phyloP scores from a whole-genome alignment of 2,329 filamentous ascomycete genomes.

The Diaporthe australafricana region DNA sequence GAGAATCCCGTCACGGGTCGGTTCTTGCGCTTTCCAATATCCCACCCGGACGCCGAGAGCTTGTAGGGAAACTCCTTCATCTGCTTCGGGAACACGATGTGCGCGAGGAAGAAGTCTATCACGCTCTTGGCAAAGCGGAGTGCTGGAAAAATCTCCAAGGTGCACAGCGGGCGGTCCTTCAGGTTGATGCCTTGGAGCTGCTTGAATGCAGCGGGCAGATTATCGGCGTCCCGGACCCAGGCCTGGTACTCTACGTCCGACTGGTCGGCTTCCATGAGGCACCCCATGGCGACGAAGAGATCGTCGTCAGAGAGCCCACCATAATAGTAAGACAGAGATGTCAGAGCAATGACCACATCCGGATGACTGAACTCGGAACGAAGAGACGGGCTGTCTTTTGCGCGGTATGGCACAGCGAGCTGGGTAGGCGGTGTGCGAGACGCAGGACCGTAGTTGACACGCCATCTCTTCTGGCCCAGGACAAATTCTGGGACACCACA shows the following conservation, averaged over 20 bases:
- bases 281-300: constrained; percentile 58
- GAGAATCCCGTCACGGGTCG: constrained; percentile 74
- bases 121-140: constrained; percentile 59
- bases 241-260: constrained; percentile 60
- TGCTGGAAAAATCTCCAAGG: constrained; percentile 60
- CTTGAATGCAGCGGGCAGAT: constrained; percentile 51
- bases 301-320: constrained; percentile 64
- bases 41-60: constrained; percentile 75
- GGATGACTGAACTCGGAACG: constrained; percentile 73
- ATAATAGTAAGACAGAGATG: constrained; percentile 68
- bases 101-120: constrained; percentile 73
- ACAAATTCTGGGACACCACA: constrained; percentile 65
- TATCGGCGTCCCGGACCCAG: constrained; percentile 56
- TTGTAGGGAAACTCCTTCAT: constrained; percentile 73
- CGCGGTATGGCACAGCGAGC: constrained; percentile 69
- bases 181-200: constrained; percentile 67
- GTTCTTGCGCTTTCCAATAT: constrained; percentile 61
- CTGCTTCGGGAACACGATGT: constrained; percentile 70
- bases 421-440: constrained; percentile 52
- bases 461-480: constrained; percentile 69
- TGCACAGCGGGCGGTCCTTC: constrained; percentile 62
- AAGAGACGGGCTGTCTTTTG: constrained; percentile 67
- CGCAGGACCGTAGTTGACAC: constrained; percentile 73
- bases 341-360: constrained; percentile 67
- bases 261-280: constrained; percentile 64